Base-by-base conservation (phyloP, 2,329 filamentous ascomycete species). In the Aureobasidium sp. region DNA sequence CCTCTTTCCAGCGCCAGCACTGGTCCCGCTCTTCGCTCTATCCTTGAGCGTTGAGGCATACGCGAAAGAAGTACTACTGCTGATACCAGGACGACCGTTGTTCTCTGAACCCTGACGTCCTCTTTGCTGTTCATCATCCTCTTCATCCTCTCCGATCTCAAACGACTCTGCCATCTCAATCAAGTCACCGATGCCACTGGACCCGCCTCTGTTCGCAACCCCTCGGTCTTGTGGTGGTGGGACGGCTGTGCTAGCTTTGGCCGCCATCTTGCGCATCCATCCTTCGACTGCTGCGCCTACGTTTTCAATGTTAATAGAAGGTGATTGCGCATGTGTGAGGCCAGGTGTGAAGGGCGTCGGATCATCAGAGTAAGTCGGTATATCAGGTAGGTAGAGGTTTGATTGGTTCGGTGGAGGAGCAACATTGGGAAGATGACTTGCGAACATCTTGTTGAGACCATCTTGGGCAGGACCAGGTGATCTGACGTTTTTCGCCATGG, bases 281-380 rank as follows among this genome's bases (percentile, higher is more conserved):
- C 86, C 88, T 74, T 97, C 94, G 31, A 97, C 86, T 2, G 88
- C 87, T 6, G 90, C 88, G 1, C 92, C 91, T 10, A 95, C 86
- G 64, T 92, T 89, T 68, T 96, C 91, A 2, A 97, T 77, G 8
- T 78, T 75, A 23, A 79, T 63, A 19, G 72, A 69, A 66, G 43
- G 63, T 57, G 35, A 57, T 60, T 54, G 64, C n/a, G 55, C 55
- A 49, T 58, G 55, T n/a, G 55, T 58, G 2, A 58, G 55, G 6
- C 55, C 55, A 6, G 55, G 55, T 15, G 55, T 40, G 10, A 47
- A 58, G 6, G 33, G 42, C 50, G 43, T 63, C 4, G 70, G 67
- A 45, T 70, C 64, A 51, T 73, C 71, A 0, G 64, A 65, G 49
- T 71, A 70, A 2, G 86, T 74, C 0, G 85, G 86, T 75, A 87